phyloP scores from a whole-genome alignment of 2,329 filamentous ascomycete species.

The Calycina herbarum region DNA sequence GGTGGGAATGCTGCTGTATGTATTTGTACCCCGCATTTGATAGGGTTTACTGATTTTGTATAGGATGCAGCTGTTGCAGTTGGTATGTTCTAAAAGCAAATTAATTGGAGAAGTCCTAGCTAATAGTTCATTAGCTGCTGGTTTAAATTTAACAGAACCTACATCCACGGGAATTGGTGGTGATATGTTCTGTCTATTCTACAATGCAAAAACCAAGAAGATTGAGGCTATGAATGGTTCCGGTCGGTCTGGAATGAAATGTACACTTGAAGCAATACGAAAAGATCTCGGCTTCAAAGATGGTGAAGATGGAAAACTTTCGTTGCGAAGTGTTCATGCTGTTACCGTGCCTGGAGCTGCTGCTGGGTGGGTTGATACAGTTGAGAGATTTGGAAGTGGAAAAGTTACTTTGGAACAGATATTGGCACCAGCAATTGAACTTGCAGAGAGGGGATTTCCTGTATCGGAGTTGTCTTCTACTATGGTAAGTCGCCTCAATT shows the following conservation, averaged over 20 bases:
- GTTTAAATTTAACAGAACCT: constrained; percentile 90
- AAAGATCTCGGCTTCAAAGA: constrained; percentile 66
- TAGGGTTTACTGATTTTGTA: constrained; percentile 14
- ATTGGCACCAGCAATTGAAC: constrained; percentile 76
- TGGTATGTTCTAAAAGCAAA: constrained; percentile 49
- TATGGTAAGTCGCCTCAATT: constrained; percentile 27
- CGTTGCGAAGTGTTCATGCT: constrained; percentile 73
- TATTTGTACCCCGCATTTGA: constrained; percentile 24
- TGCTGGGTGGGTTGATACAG: constrained; percentile 88
- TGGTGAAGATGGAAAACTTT: constrained; percentile 60
- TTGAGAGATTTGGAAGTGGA: constrained; percentile 87
- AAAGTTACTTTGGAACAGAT: constrained; percentile 77
- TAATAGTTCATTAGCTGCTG: constrained; percentile 62
- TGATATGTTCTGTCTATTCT: constrained; percentile 96
- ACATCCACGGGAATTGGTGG: constrained; percentile 92
- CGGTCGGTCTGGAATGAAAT: constrained; percentile 73
- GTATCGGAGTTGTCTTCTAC: constrained; percentile 68
- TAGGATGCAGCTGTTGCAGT: constrained; percentile 96
- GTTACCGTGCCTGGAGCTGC: constrained; percentile 88
- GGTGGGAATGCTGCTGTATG: constrained; percentile 92
- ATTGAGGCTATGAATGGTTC: constrained; percentile 90
- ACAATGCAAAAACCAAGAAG: constrained; percentile 77
- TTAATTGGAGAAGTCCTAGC: constrained; percentile 2
- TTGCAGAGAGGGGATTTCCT: constrained; percentile 87
- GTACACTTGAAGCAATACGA: constrained; percentile 68